Conservation (phyloP, 2,329 filamentous ascomycete genomes). For the Alternaria metachromatica region DNA sequence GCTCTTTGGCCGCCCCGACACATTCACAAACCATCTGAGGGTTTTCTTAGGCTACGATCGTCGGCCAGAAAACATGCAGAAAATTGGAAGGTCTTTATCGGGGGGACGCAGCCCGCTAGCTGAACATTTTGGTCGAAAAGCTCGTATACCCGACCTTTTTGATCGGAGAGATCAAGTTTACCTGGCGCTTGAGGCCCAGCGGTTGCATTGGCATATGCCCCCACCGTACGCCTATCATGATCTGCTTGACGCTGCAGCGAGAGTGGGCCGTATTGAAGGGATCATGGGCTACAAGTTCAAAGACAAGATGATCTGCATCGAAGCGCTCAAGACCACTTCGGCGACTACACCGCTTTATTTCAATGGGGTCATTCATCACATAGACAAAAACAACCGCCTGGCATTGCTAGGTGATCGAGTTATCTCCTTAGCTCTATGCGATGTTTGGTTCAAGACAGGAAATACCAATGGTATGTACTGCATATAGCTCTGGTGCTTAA, state of each 20-base stretch:
- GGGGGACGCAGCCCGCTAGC: not conserved
- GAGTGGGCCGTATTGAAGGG: constrained; percentile 20
- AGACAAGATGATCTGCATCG: constrained; percentile 24
- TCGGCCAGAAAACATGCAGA: not conserved
- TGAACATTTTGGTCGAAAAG: constrained; percentile 21
- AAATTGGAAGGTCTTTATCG: not conserved
- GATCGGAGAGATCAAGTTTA: constrained; percentile 18
- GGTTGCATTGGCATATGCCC: constrained; percentile 6
- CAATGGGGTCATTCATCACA: constrained; percentile 11
- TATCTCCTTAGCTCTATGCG: constrained; percentile 18
- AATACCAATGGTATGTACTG: constrained; percentile 9
- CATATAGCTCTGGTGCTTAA: not conserved
- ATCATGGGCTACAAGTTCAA: constrained; percentile 29
- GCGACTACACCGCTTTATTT: constrained; percentile 17
- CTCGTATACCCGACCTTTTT: constrained; percentile 21
- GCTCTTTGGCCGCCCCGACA: not conserved
- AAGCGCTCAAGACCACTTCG: constrained; percentile 25
- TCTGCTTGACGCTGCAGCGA: constrained; percentile 21
- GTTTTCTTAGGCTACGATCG: not conserved
- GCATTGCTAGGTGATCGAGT: constrained; percentile 32
- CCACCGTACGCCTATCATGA: constrained; percentile 16
- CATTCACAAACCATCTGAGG: not conserved
- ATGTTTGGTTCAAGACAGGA: constrained; percentile 25
- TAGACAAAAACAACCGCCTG: constrained; percentile 25
- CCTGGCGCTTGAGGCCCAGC: constrained; percentile 9